Percentiles rank a stretch among this genome's conserved stretches.
Conservation (phyloP, 495 filamentous ascomycete genomes). For the Filosporella fistucella region DNA sequence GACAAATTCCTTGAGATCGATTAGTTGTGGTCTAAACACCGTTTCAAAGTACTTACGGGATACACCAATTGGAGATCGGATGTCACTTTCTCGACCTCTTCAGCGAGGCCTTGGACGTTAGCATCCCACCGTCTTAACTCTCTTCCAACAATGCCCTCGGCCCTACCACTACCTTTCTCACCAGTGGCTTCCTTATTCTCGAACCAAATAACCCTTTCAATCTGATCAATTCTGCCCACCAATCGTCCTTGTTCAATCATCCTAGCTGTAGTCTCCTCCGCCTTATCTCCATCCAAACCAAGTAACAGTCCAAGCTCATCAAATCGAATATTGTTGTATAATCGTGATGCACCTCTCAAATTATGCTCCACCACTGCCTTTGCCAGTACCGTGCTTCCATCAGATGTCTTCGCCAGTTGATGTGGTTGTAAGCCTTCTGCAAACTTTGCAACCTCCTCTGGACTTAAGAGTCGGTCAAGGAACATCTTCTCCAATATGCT, state of each 20-base stretch:
- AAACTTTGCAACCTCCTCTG: slow-evolving; percentile 81
- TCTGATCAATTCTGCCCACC: slow-evolving; percentile 88
- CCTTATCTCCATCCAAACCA: slow-evolving; percentile 72
- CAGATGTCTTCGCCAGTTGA: slow-evolving; percentile 81
- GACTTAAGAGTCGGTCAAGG: slow-evolving; percentile 76
- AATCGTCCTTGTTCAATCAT: slow-evolving; percentile 96
- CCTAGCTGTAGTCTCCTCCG: slow-evolving; percentile 84
- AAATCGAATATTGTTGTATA: slow-evolving; percentile 87
- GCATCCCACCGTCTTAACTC: slow-evolving; percentile 84
- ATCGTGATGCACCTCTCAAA: slow-evolving; percentile 73
- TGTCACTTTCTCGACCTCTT: slow-evolving; percentile 84
- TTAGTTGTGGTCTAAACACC: slow-evolving; percentile 1
- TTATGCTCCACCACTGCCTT: slow-evolving; percentile 97
- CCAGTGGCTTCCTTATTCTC: slow-evolving; percentile 64
- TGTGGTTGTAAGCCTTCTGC: slow-evolving; percentile 75
- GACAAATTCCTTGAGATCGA: slow-evolving; percentile 40
- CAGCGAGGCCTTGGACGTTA: slow-evolving; percentile 77
- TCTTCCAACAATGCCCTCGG: slow-evolving; percentile 53
- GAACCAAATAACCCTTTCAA: slow-evolving; percentile 84
- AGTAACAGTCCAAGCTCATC: slow-evolving; percentile 73
- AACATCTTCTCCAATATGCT: slow-evolving; percentile 97
- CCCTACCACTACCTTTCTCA: slow-evolving; percentile 53
- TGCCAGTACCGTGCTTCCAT: slow-evolving; percentile 90
- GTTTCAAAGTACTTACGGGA: slow-evolving; percentile 39
- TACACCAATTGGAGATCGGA: slow-evolving; percentile 67